A percentile compares a stretch with the other conserved stretches of the same genome.
These are phyloP conservation scores for Phytopythium vexans DNA, from an alignment of 352 stramenopile genomes.

Conservation along the genomic window DNA sequence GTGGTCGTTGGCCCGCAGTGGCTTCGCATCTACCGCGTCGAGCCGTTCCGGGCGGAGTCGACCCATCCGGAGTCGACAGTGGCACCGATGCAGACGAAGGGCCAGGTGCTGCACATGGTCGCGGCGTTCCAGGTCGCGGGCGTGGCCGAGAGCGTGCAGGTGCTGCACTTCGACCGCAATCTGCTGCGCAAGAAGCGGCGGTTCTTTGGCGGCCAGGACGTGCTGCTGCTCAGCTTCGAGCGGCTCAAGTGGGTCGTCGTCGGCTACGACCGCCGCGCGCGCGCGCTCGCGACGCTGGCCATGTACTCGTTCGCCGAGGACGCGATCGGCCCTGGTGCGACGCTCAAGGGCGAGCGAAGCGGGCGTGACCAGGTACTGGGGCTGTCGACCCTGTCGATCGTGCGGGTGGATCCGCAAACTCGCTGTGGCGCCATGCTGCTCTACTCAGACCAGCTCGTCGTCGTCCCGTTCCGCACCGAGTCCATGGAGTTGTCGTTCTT, in stretches of 20 bases:
- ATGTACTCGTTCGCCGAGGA: slow-evolving; percentile 84
- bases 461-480: slow-evolving; percentile 78
- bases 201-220: slow-evolving; percentile 67
- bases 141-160: slow-evolving; percentile 64
- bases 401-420: slow-evolving; percentile 69
- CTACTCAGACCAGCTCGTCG: slow-evolving; percentile 78
- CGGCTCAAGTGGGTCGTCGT: slow-evolving; percentile 81
- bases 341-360: slow-evolving; percentile 76
- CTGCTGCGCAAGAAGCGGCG: slow-evolving; percentile 67
- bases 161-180: slow-evolving; percentile 65
- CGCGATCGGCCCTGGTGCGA: slow-evolving; percentile 74
- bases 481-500: slow-evolving; percentile 80
- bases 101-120: slow-evolving; percentile 68
- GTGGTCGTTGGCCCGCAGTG: slow-evolving; percentile 71
- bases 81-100: slow-evolving; percentile 24
- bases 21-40: slow-evolving; percentile 78
- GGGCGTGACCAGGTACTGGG: slow-evolving; percentile 73
- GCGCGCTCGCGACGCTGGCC: slow-evolving; percentile 53
- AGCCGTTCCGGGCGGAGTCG: slow-evolving; percentile 37
- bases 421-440: slow-evolving; percentile 80
- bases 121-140: slow-evolving; percentile 71
- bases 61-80: background rate
- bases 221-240: slow-evolving; percentile 75
- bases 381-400: slow-evolving; percentile 43
- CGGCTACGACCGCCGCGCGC: slow-evolving; percentile 56